Conservation (phyloP, 163 green algal species). For the Prototheca wickerhamii region DNA sequence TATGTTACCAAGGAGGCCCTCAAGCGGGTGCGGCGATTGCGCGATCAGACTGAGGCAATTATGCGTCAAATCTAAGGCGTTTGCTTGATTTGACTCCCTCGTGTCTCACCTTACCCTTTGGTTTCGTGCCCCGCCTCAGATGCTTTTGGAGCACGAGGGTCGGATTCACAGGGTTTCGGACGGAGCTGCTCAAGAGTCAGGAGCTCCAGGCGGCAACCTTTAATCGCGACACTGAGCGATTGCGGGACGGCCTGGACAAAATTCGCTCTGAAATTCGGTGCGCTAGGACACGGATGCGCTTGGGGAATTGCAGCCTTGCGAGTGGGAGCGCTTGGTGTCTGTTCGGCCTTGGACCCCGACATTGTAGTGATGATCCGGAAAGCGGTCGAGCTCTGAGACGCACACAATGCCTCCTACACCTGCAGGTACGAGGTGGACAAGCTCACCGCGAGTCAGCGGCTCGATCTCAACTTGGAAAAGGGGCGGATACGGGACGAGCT, state of each 20-base stretch:
- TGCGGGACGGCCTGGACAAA: conserved; percentile 82
- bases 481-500: conserved; percentile 77
- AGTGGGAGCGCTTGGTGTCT: no score
- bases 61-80: background rate
- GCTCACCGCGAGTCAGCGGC: conserved; percentile 76
- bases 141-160: conserved; percentile 66
- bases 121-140: conserved; percentile 30
- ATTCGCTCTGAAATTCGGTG: conserved; percentile 72
- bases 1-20: conserved; percentile 70
- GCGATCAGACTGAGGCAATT: background rate
- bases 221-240: conserved; percentile 79
- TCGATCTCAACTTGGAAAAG: conserved; percentile 95
- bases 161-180: conserved; percentile 69
- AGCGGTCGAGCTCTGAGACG: conserved; percentile 1
- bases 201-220: conserved; percentile 64
- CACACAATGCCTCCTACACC: conserved; percentile 5
- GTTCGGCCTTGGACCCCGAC: no score
- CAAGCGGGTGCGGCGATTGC: conserved; percentile 60
- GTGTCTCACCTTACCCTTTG: background rate
- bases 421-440: conserved; percentile 97
- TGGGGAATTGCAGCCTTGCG: no score
- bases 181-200: conserved; percentile 75
- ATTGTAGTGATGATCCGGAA: no score
- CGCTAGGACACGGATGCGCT: background rate
- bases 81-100: background rate